A percentile compares a stretch with the other conserved stretches of the same genome.
These are phyloP conservation scores for Hanseniaspora clermontiae DNA, from an alignment of 805 yeast species.

Conservation along the genomic window DNA sequence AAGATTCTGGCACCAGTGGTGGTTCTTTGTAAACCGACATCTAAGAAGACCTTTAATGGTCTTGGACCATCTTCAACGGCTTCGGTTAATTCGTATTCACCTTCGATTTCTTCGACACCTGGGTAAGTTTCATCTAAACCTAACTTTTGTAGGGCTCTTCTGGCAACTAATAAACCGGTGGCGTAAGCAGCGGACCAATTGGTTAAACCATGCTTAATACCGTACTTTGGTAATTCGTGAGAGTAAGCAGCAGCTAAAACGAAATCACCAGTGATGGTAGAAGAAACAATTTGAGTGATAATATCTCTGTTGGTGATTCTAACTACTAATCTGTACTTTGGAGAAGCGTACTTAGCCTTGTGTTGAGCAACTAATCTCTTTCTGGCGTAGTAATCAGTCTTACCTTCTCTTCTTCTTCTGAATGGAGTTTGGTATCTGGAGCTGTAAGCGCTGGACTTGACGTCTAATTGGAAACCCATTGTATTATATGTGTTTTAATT, in stretches of 20 bases:
- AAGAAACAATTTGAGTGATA: slow-evolving; percentile 92
- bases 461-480: slow-evolving; percentile 58
- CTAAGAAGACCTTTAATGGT: slow-evolving; percentile 99
- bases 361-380: slow-evolving; percentile 98
- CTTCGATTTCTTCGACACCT: slow-evolving; percentile 99
- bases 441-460: slow-evolving; percentile 87
- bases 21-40: slow-evolving; percentile 98
- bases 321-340: slow-evolving; percentile 98
- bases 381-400: slow-evolving; percentile 99
- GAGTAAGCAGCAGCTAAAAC: slow-evolving; percentile 97
- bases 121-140: slow-evolving; percentile 95
- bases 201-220: slow-evolving; percentile 95
- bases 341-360: slow-evolving; percentile 99
- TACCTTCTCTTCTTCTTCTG: slow-evolving; percentile 99
- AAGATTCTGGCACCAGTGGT: slow-evolving; percentile 99
- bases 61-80: slow-evolving; percentile 99
- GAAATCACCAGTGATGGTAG: slow-evolving; percentile 93
- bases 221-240: slow-evolving; percentile 96
- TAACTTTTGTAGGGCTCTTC: slow-evolving; percentile 96
- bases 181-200: slow-evolving; percentile 99
- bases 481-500: neutral
- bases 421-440: slow-evolving; percentile 99
- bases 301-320: slow-evolving; percentile 99
- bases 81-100: slow-evolving; percentile 96
- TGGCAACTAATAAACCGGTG: slow-evolving; percentile 94